Base-by-base conservation (phyloP, 1,284 basidiomycete genomes). In the Ustilago lituana region DNA sequence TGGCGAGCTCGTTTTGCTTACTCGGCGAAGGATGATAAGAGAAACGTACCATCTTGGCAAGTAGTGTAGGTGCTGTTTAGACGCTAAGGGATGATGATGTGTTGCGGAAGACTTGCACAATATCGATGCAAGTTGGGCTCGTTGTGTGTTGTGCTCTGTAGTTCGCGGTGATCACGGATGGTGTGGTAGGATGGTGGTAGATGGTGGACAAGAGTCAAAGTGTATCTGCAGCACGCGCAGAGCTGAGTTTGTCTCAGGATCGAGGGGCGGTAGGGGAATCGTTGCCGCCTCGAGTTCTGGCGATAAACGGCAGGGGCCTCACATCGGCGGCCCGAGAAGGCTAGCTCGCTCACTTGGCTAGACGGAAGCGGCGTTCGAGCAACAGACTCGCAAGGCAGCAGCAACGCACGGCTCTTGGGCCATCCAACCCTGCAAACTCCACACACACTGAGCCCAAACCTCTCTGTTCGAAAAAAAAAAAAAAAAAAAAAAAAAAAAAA, bases 31-130 rank as follows among this genome's bases (percentile, higher is more conserved):
- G 3, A 15, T 10, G 24, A 24, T 19, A 14, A 39, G 29, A 23
- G 40, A 26, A 24, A 63, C 60, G 43, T 63, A 63, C 60, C 60
- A 63, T 63, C 38, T 63, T 63, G 44, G 23, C 32, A 39, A 32
- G 51, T 26, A 46, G 43, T 48, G 48, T 32, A 14, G 24, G 15
- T 44, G 41, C 51, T 53, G 11, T 9, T 24, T 14, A 27, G 19
- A 37, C 32, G 35, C n/a, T n/a, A n/a, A n/a, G 26, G 7, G 9
- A 24, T 15, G 20, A 41, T 45, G 27, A n/a, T n/a, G n/a, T n/a
- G n/a, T n/a, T n/a, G n/a, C n/a, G n/a, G n/a, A n/a, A n/a, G n/a
- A n/a, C 39, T 51, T 52, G 50, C 50, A 52, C 35, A 44, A 23
- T 19, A 36, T 17, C 22, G 24, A 29, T 36, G 51, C 51, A 53